Conservation (phyloP, 306 rosid genomes). For the Canavalia gladiata region DNA sequence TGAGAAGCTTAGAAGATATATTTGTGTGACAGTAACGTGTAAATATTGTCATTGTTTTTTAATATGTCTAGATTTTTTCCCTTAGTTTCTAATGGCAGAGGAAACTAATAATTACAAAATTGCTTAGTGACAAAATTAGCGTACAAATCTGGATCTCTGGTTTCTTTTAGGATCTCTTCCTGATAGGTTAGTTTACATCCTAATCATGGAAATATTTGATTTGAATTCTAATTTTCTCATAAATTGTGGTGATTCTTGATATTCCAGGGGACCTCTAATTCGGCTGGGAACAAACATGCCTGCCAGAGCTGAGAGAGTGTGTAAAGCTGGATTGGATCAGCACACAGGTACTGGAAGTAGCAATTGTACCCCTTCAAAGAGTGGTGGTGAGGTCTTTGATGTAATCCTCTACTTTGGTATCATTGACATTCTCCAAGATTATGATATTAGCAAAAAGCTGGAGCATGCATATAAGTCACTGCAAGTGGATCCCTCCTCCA, state of each 20-base stretch:
- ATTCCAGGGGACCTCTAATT: slow-evolving; percentile 61
- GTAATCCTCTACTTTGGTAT: slow-evolving; percentile 69
- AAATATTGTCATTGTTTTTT: background rate
- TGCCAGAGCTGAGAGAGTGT: slow-evolving; percentile 61
- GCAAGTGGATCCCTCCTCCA: slow-evolving; percentile 66
- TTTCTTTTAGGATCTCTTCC: slow-evolving; percentile 16
- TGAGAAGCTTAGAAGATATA: slow-evolving; percentile 7
- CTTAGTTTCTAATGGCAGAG: background rate
- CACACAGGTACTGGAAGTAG: slow-evolving; percentile 60
- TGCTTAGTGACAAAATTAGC: background rate
- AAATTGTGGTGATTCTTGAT: slow-evolving; percentile 31
- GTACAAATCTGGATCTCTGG: background rate
- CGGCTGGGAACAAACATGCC: slow-evolving; percentile 65
- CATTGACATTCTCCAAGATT: slow-evolving; percentile 75
- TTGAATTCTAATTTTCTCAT: slow-evolving; percentile 17
- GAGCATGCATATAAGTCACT: slow-evolving; percentile 74
- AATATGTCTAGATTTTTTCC: background rate
- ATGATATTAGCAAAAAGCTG: slow-evolving; percentile 68
- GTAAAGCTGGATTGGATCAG: slow-evolving; percentile 57
- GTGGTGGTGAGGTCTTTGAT: slow-evolving; percentile 58
- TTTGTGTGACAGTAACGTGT: background rate
- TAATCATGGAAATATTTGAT: slow-evolving; percentile 30
- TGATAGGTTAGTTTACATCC: slow-evolving; percentile 2
- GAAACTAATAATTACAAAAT: slow-evolving; percentile 6
- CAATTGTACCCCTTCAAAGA: slow-evolving; percentile 53